A percentile compares a stretch with the other conserved stretches of the same genome.
These are phyloP conservation scores for Sutorius eximius DNA, from an alignment of 1,284 basidiomycete genomes.

Conservation along the genomic window DNA sequence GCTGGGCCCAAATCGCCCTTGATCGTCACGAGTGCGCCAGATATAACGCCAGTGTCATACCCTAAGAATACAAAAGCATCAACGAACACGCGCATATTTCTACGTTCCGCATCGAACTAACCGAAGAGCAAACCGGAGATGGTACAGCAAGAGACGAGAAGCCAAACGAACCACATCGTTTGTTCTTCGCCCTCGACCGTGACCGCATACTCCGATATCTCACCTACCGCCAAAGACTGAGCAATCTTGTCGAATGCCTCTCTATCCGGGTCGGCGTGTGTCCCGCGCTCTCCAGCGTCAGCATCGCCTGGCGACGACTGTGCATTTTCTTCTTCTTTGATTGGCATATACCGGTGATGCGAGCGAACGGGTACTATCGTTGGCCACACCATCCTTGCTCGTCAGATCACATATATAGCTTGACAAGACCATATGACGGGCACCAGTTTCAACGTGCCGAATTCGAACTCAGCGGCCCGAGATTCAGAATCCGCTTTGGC, in stretches of 20 bases:
- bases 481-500: no score
- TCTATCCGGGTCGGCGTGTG: not conserved
- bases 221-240: slow-evolving; percentile 36
- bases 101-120: slow-evolving; percentile 31
- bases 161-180: slow-evolving; percentile 71
- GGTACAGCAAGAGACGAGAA: slow-evolving; percentile 62
- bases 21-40: slow-evolving; percentile 74
- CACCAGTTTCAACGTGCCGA: no score
- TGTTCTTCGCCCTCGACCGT: slow-evolving; percentile 69
- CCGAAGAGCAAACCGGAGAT: slow-evolving; percentile 81
- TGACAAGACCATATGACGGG: no score
- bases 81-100: not conserved
- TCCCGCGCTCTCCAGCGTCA: slow-evolving; percentile 1
- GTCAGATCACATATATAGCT: no score
- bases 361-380: not conserved
- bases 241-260: slow-evolving; percentile 16
- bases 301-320: not conserved
- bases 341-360: slow-evolving; percentile 7
- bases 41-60: slow-evolving; percentile 81
- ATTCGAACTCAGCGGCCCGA: no score
- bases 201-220: slow-evolving; percentile 60
- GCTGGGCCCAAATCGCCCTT: slow-evolving; percentile 64
- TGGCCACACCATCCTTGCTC: no score
- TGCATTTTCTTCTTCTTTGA: not conserved
- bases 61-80: slow-evolving; percentile 42